phyloP scores from a whole-genome alignment of 345 rosid species.

The Reutealis trisperma region DNA sequence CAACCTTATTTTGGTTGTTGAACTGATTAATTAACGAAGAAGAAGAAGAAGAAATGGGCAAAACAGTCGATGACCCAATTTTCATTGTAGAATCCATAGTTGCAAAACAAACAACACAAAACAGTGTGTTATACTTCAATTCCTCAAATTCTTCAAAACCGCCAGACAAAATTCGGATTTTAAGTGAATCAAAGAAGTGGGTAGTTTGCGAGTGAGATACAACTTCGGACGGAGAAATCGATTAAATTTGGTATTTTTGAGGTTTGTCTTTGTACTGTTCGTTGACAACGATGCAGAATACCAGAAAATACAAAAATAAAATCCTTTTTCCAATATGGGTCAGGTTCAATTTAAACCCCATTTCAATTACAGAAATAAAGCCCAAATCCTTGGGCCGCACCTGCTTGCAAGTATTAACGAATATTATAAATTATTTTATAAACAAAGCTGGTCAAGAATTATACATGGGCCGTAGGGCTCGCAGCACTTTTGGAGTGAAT shows the following conservation, averaged over 20 bases:
- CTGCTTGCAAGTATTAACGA: not conserved
- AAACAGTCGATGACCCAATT: constrained; percentile 29
- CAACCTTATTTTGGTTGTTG: not conserved
- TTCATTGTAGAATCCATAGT: constrained; percentile 39
- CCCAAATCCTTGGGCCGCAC: no score
- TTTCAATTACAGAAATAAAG: not conserved
- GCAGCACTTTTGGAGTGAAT: no score
- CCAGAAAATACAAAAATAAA: not conserved
- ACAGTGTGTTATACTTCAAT: not conserved
- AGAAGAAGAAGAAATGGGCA: constrained; percentile 36
- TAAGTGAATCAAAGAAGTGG: not conserved
- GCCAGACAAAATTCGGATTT: not conserved
- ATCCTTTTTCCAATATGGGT: not conserved
- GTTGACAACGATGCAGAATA: constrained; percentile 4
- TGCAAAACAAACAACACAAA: not conserved
- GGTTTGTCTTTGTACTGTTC: not conserved
- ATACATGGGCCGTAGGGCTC: not conserved
- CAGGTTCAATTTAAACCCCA: not conserved
- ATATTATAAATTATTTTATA: no score
- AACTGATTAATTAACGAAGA: constrained; percentile 28
- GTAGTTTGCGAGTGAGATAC: not conserved
- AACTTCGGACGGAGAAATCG: constrained; percentile 46
- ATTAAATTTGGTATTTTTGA: constrained; percentile 9
- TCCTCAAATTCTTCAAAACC: not conserved
- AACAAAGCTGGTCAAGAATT: no score